Percentiles rank a stretch among this genome's conserved stretches.
Conservation (phyloP, 2,329 filamentous ascomycete genomes). For the Amauroascus verrucosus region DNA sequence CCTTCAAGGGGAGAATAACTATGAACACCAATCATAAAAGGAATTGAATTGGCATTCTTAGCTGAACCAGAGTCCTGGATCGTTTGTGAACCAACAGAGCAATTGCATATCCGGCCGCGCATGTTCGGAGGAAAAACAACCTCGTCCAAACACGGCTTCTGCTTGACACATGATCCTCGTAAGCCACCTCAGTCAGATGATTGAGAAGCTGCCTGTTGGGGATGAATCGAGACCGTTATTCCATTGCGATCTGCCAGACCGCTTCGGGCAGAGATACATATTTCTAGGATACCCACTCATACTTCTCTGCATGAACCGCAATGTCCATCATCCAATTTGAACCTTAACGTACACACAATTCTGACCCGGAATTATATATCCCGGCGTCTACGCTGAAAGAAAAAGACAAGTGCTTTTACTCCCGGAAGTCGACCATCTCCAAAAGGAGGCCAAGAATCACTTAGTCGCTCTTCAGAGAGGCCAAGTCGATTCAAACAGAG, state of each 20-base stretch:
- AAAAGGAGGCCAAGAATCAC: too few relatives aligned
- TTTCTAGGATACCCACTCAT: neutral
- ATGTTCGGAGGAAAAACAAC: neutral
- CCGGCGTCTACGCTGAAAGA: neutral
- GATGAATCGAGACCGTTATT: constrained; percentile 6
- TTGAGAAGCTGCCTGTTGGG: neutral
- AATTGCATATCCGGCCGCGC: neutral
- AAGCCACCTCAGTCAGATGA: constrained; percentile 6
- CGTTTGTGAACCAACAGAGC: neutral
- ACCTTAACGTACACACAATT: neutral
- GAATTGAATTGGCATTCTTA: neutral
- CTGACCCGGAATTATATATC: neutral
- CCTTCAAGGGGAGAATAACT: neutral
- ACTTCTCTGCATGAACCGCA: constrained; percentile 1
- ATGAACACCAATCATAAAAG: neutral
- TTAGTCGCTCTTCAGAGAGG: too few relatives aligned
- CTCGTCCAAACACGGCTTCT: neutral
- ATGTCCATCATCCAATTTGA: neutral
- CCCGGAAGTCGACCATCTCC: too few relatives aligned
- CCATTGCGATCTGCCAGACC: neutral
- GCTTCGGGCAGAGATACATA: neutral
- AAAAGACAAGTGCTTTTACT: too few relatives aligned
- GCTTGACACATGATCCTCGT: constrained; percentile 1
- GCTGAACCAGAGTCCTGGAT: constrained; percentile 8
- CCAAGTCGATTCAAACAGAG: too few relatives aligned